Evolutionary conservation across 257 asterid genomes (phyloP).

Genomic region (Plantago major): DNA sequence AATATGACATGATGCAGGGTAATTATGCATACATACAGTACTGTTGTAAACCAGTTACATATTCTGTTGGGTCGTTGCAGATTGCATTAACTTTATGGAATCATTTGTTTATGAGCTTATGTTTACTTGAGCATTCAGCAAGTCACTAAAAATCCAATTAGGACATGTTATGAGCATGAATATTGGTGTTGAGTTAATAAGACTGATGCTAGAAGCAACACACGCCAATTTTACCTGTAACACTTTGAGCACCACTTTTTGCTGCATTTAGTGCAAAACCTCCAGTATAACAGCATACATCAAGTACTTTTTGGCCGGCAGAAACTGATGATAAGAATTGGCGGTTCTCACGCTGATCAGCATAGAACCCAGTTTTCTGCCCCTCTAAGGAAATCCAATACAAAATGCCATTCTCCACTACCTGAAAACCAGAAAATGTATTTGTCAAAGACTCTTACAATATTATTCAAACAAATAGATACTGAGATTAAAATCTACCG

Average conservation of each 20-base stretch:
- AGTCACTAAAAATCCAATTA: too few species aligned
- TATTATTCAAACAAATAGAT: too few species aligned
- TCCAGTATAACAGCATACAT: constrained; percentile 90
- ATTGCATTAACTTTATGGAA: constrained; percentile 2
- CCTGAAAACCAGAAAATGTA: constrained; percentile 34
- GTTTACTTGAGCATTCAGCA: too few species aligned
- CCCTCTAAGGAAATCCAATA: constrained; percentile 85
- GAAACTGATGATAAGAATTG: constrained; percentile 73
- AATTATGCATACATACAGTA: neutral
- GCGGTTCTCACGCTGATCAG: constrained; percentile 96
- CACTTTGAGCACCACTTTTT: constrained; percentile 67
- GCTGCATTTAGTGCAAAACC: constrained; percentile 95
- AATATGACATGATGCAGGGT: neutral
- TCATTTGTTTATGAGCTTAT: neutral
- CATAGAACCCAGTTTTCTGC: constrained; percentile 95
- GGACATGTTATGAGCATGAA: too few species aligned
- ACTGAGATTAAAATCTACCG: too few species aligned
- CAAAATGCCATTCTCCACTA: constrained; percentile 71
- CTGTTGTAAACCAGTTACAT: neutral
- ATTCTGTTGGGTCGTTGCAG: too few species aligned
- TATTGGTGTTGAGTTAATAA: neutral
- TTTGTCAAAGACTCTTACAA: neutral
- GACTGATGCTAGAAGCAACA: constrained; percentile 4
- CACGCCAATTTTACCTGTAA: constrained; percentile 51
- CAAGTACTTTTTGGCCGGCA: constrained; percentile 66